A percentile compares a stretch with the other conserved stretches of the same genome.
phyloP scores from a whole-genome alignment of 768 basidiomycete genomes.

The Holtermanniella nyarrowii region DNA sequence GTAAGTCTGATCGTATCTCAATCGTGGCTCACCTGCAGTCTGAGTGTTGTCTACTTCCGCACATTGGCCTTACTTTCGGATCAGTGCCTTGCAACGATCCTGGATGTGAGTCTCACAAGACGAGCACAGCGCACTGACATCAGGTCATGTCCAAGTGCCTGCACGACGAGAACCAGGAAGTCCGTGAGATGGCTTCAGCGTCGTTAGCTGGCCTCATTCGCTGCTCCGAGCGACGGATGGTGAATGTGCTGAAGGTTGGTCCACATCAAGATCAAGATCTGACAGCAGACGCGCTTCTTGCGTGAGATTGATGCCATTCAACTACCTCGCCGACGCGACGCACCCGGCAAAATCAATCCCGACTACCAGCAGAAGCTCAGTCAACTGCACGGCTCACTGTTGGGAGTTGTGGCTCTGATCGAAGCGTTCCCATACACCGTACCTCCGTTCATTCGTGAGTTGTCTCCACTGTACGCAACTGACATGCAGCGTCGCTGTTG shows the following conservation, averaged over 20 bases:
- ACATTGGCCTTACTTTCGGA: conserved; percentile 69
- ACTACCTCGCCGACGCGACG: conserved; percentile 56
- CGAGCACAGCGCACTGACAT: conserved; percentile 1
- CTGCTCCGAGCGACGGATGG: conserved; percentile 80
- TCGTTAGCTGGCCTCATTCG: conserved; percentile 73
- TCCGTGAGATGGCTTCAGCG: conserved; percentile 80
- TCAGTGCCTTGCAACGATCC: conserved; percentile 56
- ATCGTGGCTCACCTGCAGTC: conserved; percentile 4
- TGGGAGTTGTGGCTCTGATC: conserved; percentile 87
- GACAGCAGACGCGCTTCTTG: conserved; percentile 65
- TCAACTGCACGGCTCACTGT: conserved; percentile 73
- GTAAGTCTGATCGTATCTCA: neutral
- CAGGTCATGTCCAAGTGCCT: conserved; percentile 73
- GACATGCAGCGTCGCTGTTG: conserved; percentile 54
- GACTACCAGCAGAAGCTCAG: conserved; percentile 62
- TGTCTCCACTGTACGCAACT: neutral
- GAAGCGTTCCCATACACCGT: conserved; percentile 94
- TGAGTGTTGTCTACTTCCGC: conserved; percentile 84
- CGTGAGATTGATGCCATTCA: conserved; percentile 53
- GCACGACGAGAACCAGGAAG: conserved; percentile 82
- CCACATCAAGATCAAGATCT: neutral
- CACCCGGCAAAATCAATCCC: conserved; percentile 47
- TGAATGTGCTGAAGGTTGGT: conserved; percentile 67
- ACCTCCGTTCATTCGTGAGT: conserved; percentile 67
- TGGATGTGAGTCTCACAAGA: conserved; percentile 51